Evolutionary conservation across 768 basidiomycete species (phyloP), one percentile per base, ranked within the genome.

Genomic region (Boletus huronensis): DNA sequence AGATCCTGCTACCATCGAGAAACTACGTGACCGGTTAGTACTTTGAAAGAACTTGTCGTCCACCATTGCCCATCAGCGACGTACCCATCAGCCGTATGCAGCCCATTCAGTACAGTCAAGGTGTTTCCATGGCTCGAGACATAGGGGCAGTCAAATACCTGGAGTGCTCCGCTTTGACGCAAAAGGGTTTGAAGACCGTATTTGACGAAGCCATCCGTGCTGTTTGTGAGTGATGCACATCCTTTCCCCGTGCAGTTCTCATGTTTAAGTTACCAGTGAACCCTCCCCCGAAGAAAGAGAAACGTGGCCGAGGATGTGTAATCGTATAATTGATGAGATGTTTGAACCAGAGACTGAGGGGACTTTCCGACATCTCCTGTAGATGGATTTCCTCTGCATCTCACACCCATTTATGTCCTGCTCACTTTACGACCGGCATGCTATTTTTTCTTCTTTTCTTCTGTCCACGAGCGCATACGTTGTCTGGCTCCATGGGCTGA

Each of bases 151-250:
- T 98, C 61, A 95, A 95, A 74, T 97, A 97, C 67, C 76, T 97
- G 54, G 94, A 97, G 72, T 97, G 94, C 72, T 96, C 93, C 28
- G 93, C 95, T 32, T 77, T 96, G 66, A 98, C 96, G 44, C 97
- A 98, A 79, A 97, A 98, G 75, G 96, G 96, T 16, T 77, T 99
- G 69, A 99, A 99, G 83, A 95, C 89, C 54, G 97, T 99, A 41
- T 99, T 99, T 70, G 97, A 98, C 71, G 97, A 98, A 74, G 97
- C 97, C 40, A 98, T 99, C 65, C 85, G 97, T 51, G 93, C 93
- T 52, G 96, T 98, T 63, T 77, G 91, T 93, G 71, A 83, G 91
- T 87, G 34, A 35, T 49, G 13, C 6, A 40, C 40, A 34, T 42
- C 28, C 41, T 59, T 32, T 8, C 36, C 9, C 28, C 43, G 48